Conservation (phyloP, 1,284 basidiomycete species). For the Rhodotorula glutinis region DNA sequence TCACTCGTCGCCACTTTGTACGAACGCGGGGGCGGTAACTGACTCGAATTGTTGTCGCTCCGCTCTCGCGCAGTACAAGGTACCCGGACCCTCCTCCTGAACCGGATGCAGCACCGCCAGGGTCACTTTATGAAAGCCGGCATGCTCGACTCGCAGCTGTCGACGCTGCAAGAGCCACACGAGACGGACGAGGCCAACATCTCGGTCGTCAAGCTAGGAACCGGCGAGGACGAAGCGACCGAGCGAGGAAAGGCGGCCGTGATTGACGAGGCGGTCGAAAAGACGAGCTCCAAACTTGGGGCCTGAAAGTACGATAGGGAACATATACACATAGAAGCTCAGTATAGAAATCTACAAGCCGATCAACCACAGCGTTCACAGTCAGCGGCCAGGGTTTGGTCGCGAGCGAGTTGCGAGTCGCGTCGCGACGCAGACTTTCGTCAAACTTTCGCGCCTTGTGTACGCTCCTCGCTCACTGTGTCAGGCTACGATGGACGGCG, state of each 20-base stretch:
- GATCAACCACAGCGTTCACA: too few species aligned
- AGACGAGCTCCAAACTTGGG: background rate
- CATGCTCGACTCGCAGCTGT: conserved; percentile 84
- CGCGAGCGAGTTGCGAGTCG: too few species aligned
- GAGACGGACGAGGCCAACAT: conserved; percentile 27
- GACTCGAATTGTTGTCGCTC: too few species aligned
- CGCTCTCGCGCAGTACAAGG: conserved; percentile 57
- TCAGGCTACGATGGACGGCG: conserved; percentile 7
- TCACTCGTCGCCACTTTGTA: background rate
- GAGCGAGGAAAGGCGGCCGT: conserved; percentile 34
- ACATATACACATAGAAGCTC: background rate
- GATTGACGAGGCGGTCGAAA: conserved; percentile 3
- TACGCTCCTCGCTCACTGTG: too few species aligned
- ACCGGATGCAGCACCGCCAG: conserved; percentile 67
- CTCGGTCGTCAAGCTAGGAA: conserved; percentile 26
- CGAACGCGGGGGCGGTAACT: too few species aligned
- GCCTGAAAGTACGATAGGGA: background rate
- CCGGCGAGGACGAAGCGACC: conserved; percentile 20
- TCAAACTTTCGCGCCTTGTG: too few species aligned
- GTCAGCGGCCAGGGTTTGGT: too few species aligned
- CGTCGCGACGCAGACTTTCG: background rate
- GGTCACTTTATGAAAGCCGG: conserved; percentile 84
- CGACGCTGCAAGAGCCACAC: conserved; percentile 60
- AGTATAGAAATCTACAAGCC: too few species aligned
- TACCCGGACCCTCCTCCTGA: conserved; percentile 59